Conservation (phyloP, 257 asterid genomes). For the Solanum paucissectum region DNA sequence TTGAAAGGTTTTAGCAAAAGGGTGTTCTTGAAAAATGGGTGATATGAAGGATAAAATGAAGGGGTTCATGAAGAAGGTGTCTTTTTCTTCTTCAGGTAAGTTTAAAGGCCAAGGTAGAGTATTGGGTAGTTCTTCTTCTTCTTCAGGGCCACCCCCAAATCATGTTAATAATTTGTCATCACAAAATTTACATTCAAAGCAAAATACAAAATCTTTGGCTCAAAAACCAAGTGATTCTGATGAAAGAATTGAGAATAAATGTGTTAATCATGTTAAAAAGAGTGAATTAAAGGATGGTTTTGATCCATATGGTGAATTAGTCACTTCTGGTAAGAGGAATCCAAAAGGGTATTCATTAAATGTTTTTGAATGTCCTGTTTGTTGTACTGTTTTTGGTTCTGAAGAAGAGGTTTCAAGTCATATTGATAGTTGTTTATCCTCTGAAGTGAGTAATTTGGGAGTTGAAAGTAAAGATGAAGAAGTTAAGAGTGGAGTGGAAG, state of each 20-base stretch:
- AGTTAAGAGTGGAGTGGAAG: slow-evolving; percentile 32
- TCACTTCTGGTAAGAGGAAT: slow-evolving; percentile 71
- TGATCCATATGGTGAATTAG: slow-evolving; percentile 66
- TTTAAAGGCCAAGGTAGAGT: slow-evolving; percentile 91
- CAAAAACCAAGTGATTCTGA: slow-evolving; percentile 18
- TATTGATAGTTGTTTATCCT: slow-evolving; percentile 58
- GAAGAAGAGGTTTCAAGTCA: slow-evolving; percentile 72
- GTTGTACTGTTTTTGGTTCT: slow-evolving; percentile 56
- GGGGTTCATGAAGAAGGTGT: slow-evolving; percentile 85
- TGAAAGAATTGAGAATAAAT: slow-evolving; percentile 12
- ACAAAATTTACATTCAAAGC: slow-evolving; percentile 6
- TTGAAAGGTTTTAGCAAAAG: neutral
- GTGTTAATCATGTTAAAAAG: slow-evolving; percentile 4
- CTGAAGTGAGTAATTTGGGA: slow-evolving; percentile 13
- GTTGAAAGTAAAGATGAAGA: neutral
- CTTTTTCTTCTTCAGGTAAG: slow-evolving; percentile 59
- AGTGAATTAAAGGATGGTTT: slow-evolving; percentile 34
- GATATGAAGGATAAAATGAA: slow-evolving; percentile 83
- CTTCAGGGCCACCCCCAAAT: slow-evolving; percentile 13
- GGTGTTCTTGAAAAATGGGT: slow-evolving; percentile 37
- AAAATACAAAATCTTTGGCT: slow-evolving; percentile 9
- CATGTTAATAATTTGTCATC: slow-evolving; percentile 12
- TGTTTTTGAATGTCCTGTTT: slow-evolving; percentile 80
- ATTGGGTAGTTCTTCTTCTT: slow-evolving; percentile 57
- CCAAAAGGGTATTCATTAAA: slow-evolving; percentile 60